phyloP scores from a whole-genome alignment of 2,329 filamentous ascomycete genomes.

The Periconia sp. region DNA sequence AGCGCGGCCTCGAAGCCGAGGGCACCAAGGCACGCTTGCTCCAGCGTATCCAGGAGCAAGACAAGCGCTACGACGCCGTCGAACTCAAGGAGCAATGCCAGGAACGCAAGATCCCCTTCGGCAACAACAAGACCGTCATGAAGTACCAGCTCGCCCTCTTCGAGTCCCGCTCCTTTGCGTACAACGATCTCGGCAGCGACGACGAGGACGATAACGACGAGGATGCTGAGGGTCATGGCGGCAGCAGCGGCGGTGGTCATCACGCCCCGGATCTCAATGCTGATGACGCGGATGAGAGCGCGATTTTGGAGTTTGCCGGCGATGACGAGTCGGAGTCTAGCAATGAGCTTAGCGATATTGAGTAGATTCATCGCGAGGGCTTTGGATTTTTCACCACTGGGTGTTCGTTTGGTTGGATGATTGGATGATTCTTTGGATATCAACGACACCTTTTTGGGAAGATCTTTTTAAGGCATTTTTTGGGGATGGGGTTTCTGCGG shows the following conservation, averaged over 20 bases:
- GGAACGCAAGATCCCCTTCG: constrained; percentile 20
- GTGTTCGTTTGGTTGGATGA: no score
- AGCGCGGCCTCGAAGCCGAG: constrained; percentile 17
- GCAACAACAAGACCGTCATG: constrained; percentile 26
- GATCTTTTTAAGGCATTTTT: no score
- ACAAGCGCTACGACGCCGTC: constrained; percentile 17
- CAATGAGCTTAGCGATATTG: not conserved
- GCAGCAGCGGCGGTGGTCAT: not conserved
- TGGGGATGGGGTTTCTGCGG: no score
- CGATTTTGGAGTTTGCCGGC: not conserved
- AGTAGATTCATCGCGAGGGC: no score
- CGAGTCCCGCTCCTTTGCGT: constrained; percentile 19
- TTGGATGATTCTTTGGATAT: no score
- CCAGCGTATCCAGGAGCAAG: constrained; percentile 22
- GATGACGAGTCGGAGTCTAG: not conserved
- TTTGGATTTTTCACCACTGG: no score
- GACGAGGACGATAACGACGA: not conserved
- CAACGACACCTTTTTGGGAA: no score
- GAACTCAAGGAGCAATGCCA: constrained; percentile 27
- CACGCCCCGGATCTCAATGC: not conserved
- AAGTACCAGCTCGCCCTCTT: constrained; percentile 27
- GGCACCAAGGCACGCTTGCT: constrained; percentile 21
- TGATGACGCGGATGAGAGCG: no score
- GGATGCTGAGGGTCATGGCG: not conserved
- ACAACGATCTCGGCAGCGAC: constrained; percentile 7